Evolutionary conservation across 2,329 filamentous ascomycete genomes (phyloP), one percentile per base, ranked within the genome.

Genomic region (Penicillium sp.): DNA sequence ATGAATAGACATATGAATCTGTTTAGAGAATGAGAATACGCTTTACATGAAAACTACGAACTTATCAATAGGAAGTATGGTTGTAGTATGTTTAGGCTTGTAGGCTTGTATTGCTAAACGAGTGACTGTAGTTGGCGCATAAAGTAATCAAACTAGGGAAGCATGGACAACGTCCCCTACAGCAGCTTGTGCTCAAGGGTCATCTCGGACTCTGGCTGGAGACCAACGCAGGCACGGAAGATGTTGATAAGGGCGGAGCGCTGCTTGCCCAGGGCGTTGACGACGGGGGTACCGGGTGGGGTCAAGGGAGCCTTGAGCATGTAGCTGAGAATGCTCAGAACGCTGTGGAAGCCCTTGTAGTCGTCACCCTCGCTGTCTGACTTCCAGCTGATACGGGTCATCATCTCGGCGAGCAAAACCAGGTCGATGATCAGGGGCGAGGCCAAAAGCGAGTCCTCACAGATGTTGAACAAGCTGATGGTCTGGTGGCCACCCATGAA

Each of bases 401-500:
- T 97, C 82, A 99, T 90, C 83, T 99, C 94, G 35, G 94, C 85
- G 65, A 97, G 82, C 59, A 99, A 75, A 48, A 97, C 92, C 58
- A 99, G 82, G 74, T 99, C 94, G 70, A 99, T 96, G 82, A 99
- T 99, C 72, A 99, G 81, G 34, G 94, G 94, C 48, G 93, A 95
- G 11, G 94, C 94, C 65, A 99, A 83, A 50, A 99, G 87, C 43
- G 94, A 97, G 79, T 99, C 94, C 79, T 99, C 94, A 81, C 94
- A 99, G 68, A 97, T 92, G 76, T 99, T 99, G 86, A 96, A 97
- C 75, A 99, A 83, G 69, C 89, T 93, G 68, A 99, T 99, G 68
- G 92, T 97, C 82, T 99, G 94, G 79, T 97, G 94, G 40, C 94
- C 94, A 65, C 94, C 94, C 79, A 97, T 85, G 85, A 99, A 99